Evolutionary conservation across 106 monocot species (phyloP), one percentile per base, ranked within the genome.

Genomic region (Apostasia ramifera): DNA sequence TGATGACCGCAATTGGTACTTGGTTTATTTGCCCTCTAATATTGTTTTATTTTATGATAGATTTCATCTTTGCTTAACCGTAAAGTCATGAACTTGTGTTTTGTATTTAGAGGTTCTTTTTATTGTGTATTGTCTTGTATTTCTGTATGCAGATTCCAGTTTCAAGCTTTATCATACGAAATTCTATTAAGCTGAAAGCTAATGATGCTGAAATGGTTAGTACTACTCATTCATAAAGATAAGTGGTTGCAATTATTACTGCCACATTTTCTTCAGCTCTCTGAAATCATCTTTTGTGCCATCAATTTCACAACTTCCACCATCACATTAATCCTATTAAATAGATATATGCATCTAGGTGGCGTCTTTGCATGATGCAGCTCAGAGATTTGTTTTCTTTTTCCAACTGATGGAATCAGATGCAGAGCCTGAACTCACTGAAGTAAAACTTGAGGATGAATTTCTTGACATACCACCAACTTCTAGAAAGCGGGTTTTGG

Each of bases 141-240:
- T 26, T 26, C 26, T 26, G 26, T 83, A 43, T 78, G 62, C 75
- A 92, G 90, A 66, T 85, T 76, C 80, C 87, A 71, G 83, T 85
- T 48, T 12, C 81, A 4, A 92, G 74, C 57, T 78, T 83, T 71
- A 87, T 93, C 8, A 72, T 98, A 59, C 73, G 78, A 38, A 83
- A 83, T 74, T 98, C 97, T 43, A 80, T 98, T 52, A 98, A 98
- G 75, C 78, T 93, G 15, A 90, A 98, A 74, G 68, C 77, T 61
- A 87, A 76, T 83, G 89, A 98, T 80, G 84, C 87, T 71, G 90
- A 98, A 47, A 93, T 59, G 81, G 93, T 92, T 41, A 46, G 74
- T 70, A 44, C 39, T 40, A 55, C 37, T 58, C 55, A 3, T 9
- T 43, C 15, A 14, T 14, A 6, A 0, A n/a, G n/a, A 54, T 44